A percentile compares a stretch with the other conserved stretches of the same genome.
Evolutionary conservation across 345 rosid genomes (phyloP).

Genomic region (Salix viminalis): DNA sequence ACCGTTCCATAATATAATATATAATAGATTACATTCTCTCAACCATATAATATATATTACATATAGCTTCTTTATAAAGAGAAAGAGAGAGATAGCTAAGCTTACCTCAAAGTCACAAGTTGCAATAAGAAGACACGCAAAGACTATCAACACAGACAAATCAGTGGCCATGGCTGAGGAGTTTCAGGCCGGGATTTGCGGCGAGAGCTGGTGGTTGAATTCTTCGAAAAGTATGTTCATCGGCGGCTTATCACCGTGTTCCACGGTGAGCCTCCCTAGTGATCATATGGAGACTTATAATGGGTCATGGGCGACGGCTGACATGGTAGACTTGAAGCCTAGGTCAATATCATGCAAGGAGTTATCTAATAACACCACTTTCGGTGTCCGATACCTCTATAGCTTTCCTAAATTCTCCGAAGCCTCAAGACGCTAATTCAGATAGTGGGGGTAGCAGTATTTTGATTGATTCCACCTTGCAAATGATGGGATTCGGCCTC

Average conservation of each 20-base stretch:
- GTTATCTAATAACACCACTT: neutral
- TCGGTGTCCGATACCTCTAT: constrained; percentile 18
- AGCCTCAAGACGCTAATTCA: constrained; percentile 24
- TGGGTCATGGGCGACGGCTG: constrained; percentile 19
- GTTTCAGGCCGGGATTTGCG: constrained; percentile 51
- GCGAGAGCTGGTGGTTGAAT: constrained; percentile 60
- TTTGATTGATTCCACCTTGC: constrained; percentile 47
- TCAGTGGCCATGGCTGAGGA: constrained; percentile 62
- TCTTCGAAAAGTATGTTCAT: constrained; percentile 34
- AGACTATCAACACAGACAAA: neutral
- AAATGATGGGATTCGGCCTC: constrained; percentile 37
- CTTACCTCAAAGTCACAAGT: neutral
- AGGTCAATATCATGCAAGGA: constrained; percentile 27
- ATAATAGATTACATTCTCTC: constrained; percentile 2
- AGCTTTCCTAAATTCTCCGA: constrained; percentile 23
- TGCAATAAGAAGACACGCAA: neutral
- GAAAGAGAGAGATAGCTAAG: neutral
- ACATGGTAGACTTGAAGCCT: constrained; percentile 30
- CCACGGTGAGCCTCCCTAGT: constrained; percentile 13
- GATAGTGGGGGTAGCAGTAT: constrained; percentile 31
- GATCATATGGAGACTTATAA: constrained; percentile 28
- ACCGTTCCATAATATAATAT: constrained; percentile 38
- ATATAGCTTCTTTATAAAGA: neutral
- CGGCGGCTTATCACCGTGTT: constrained; percentile 40
- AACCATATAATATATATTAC: neutral